phyloP scores from a whole-genome alignment of 208 protist genomes.

The Crithidia fasciculata region DNA sequence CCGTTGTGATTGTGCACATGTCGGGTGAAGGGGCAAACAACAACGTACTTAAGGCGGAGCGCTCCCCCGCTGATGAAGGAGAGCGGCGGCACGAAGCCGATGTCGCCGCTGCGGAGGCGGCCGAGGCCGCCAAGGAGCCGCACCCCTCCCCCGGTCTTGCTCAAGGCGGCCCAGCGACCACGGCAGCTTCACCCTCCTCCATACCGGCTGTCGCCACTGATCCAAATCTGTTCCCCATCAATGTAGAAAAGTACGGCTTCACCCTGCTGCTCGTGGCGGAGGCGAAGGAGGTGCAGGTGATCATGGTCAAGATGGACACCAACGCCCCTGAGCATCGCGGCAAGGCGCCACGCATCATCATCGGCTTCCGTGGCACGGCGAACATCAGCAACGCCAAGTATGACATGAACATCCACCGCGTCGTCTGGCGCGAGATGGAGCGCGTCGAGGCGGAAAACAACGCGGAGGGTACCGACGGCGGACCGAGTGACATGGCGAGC shows the following conservation, averaged over 20 bases:
- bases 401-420: slow-evolving; percentile 74
- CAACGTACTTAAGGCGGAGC: slow-evolving; percentile 3
- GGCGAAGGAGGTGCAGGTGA: slow-evolving; percentile 72
- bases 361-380: slow-evolving; percentile 88
- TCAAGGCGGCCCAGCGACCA: neutral
- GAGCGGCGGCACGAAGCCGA: neutral
- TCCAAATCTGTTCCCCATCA: slow-evolving; percentile 46
- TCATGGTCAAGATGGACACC: slow-evolving; percentile 70
- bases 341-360: slow-evolving; percentile 81
- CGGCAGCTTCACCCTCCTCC: neutral
- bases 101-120: neutral
- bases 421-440: slow-evolving; percentile 83
- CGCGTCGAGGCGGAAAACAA: slow-evolving; percentile 1
- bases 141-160: neutral
- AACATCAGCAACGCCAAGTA: slow-evolving; percentile 84
- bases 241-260: slow-evolving; percentile 88
- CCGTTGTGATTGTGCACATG: slow-evolving; percentile 25
- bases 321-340: slow-evolving; percentile 40
- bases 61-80: neutral
- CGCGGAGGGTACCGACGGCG: neutral
- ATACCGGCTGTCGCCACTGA: slow-evolving; percentile 5
- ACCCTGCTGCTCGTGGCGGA: slow-evolving; percentile 54
- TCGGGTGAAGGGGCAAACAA: slow-evolving; percentile 3
- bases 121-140: neutral
- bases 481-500: slow-evolving; percentile 3